Evolutionary conservation across 345 rosid species (phyloP), one percentile per base, ranked within the genome.

Genomic region (Hevea brasiliensis): DNA sequence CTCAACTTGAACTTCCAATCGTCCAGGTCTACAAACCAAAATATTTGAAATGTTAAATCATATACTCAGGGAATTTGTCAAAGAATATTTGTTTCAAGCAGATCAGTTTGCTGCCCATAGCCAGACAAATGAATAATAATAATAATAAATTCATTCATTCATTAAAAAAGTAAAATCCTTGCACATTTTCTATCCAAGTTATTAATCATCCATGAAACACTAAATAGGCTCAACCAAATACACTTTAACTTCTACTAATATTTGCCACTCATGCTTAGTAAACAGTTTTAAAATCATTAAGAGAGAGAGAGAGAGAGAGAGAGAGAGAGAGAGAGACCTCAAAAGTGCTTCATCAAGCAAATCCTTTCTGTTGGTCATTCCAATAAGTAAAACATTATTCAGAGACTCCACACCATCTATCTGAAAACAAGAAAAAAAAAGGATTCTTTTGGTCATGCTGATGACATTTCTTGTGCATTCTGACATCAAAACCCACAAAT

Each of bases 331-430:
- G 67, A 77, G 59, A 64, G 62, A 91, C 99, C 98, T 96, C 76
- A 96, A 60, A 84, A 96, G 99, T 74, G 99, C 97, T 85, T 91
- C 99, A 82, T 96, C 99, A 77, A 96, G 96, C 85, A 96, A 86
- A 86, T 96, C 99, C 86, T 89, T 96, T 84, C 99, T 87, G 82
- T 96, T 96, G 78, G 99, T 96, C 99, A 93, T 96, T 81, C 99
- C 99, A 83, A 96, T 96, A 69, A 93, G 99, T 81, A 96, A 84
- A 72, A 96, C 98, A 86, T 96, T 96, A 77, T 96, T 96, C 72
- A 96, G 89, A 26, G 99, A 90, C 85, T 96, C 99, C 89, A 96
- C 99, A 27, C 99, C 99, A 85, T 96, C 99, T 67, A 96, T 96
- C 99, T 96, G 97, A 80, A 85, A 80, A 84, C n/a, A n/a, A n/a